These are phyloP conservation scores for Ascochyta clinopodiicola DNA, from an alignment of 2,329 filamentous ascomycete genomes.

Conservation along the genomic window DNA sequence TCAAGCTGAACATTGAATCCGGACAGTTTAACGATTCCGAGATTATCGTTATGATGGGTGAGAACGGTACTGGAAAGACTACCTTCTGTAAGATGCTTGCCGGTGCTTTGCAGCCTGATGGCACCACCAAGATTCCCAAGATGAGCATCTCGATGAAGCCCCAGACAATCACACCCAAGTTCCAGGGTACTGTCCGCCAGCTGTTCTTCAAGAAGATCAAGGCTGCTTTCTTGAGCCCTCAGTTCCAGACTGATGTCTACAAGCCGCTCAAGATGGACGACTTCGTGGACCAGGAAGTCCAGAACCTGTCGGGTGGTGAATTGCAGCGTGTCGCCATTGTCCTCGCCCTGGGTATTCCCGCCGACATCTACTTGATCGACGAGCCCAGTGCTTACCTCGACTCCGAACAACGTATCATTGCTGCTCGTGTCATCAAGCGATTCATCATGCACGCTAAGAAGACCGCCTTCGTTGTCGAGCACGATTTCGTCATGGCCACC, in stretches of 20 bases:
- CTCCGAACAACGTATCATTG: constrained; percentile 98
- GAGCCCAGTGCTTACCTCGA: constrained; percentile 88
- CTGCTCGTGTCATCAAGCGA: constrained; percentile 96
- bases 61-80: constrained; percentile 99
- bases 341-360: constrained; percentile 90
- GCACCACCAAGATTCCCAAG: constrained; percentile 76
- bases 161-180: constrained; percentile 98
- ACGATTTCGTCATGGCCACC: constrained; percentile 98
- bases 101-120: constrained; percentile 90
- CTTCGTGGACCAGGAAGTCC: constrained; percentile 99
- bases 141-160: constrained; percentile 99
- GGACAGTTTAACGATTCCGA: constrained; percentile 97
- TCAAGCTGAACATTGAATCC: constrained; percentile 80
- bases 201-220: constrained; percentile 99
- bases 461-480: constrained; percentile 98
- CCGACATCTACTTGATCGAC: constrained; percentile 98
- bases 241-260: constrained; percentile 99
- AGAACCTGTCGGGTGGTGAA: constrained; percentile 99
- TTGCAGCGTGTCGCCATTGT: constrained; percentile 99
- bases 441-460: constrained; percentile 99
- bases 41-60: constrained; percentile 99
- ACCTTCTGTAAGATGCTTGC: constrained; percentile 98
- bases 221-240: constrained; percentile 90
- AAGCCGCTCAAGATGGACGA: constrained; percentile 99
- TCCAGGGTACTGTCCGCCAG: constrained; percentile 93